Evolutionary conservation across 306 rosid genomes (phyloP).

Genomic region (Lathyrus tuberosus): DNA sequence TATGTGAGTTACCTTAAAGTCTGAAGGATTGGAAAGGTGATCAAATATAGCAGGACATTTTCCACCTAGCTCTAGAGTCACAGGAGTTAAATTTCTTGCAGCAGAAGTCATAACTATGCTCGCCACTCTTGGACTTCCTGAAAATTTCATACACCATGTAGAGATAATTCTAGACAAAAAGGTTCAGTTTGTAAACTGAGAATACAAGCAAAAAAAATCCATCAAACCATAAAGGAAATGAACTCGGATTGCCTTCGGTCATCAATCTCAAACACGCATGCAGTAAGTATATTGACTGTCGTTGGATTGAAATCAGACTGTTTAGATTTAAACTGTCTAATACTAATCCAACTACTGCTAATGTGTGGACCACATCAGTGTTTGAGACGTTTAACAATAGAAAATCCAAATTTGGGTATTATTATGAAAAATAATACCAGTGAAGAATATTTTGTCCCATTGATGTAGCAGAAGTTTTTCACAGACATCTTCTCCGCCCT

Average conservation of each 20-base stretch:
- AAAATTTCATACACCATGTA: conserved; percentile 21
- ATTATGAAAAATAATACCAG: conserved; percentile 57
- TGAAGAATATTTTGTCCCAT: conserved; percentile 94
- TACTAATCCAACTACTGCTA: background rate
- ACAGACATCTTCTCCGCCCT: conserved; percentile 65
- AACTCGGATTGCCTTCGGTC: background rate
- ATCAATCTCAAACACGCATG: background rate
- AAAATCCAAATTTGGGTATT: background rate
- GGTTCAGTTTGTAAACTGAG: background rate
- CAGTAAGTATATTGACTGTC: background rate
- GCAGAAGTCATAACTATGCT: conserved; percentile 77
- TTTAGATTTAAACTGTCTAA: background rate
- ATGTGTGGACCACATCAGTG: background rate
- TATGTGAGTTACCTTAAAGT: conserved; percentile 58
- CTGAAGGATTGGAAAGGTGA: conserved; percentile 58
- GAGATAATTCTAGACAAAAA: conserved; percentile 12
- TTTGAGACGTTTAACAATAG: background rate
- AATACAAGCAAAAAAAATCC: background rate
- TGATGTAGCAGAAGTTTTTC: conserved; percentile 60
- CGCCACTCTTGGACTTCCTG: conserved; percentile 78
- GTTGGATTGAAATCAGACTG: background rate
- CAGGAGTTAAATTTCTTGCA: conserved; percentile 90
- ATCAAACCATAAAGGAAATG: conserved; percentile 5
- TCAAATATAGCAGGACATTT: conserved; percentile 92
- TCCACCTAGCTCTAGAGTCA: conserved; percentile 90